Conservation (phyloP, 2,329 filamentous ascomycete species). For the Exophiala bonariae region DNA sequence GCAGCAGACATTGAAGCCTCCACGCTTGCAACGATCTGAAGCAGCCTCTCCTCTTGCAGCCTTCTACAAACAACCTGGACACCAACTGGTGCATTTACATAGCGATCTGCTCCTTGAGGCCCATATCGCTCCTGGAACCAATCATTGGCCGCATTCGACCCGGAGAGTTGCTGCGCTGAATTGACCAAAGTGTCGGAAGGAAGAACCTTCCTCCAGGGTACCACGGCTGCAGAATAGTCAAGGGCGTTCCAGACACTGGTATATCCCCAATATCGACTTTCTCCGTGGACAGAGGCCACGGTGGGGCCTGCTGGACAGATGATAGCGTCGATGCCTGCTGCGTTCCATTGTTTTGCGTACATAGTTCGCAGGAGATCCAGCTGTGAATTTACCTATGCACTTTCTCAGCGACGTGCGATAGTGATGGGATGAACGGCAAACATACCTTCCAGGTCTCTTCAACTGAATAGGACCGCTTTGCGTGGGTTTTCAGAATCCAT, state of each 20-base stretch:
- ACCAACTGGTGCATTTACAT: conserved; percentile 51
- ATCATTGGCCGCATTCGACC: conserved; percentile 39
- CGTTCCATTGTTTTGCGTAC: conserved; percentile 48
- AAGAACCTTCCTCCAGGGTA: conserved; percentile 55
- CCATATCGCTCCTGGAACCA: conserved; percentile 45
- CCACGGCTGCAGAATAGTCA: conserved; percentile 63
- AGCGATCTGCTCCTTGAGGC: conserved; percentile 39
- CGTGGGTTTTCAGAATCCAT: conserved; percentile 59
- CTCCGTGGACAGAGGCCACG: conserved; percentile 46
- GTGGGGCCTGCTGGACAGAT: conserved; percentile 40
- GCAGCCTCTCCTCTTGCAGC: conserved; percentile 54
- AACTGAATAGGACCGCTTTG: conserved; percentile 42
- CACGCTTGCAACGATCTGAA: background rate
- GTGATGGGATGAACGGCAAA: background rate
- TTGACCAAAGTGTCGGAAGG: conserved; percentile 36
- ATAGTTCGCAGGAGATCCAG: conserved; percentile 35
- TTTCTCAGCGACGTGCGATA: conserved; percentile 32
- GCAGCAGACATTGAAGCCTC: too few relatives aligned
- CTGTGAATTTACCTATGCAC: conserved; percentile 25
- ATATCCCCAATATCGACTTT: conserved; percentile 63
- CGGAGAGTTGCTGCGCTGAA: conserved; percentile 15
- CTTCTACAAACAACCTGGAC: conserved; percentile 56
- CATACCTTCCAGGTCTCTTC: conserved; percentile 38
- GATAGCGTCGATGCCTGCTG: conserved; percentile 56
- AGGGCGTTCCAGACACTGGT: conserved; percentile 68